Conservation (phyloP, 2,329 filamentous ascomycete genomes). For the Xenosphaeropsis pyriputrescens region DNA sequence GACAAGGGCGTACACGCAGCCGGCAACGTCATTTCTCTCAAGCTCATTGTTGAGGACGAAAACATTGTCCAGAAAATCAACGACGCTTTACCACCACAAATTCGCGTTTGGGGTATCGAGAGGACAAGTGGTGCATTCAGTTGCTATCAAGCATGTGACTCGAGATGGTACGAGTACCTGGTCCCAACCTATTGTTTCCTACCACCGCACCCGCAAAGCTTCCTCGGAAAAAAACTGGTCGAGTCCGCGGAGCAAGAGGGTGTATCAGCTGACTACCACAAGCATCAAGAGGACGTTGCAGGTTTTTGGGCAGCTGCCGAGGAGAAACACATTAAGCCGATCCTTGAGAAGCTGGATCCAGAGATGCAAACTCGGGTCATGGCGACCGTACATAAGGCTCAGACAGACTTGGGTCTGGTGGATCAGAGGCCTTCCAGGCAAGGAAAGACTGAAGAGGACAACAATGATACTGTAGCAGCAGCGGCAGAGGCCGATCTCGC, state of each 20-base stretch:
- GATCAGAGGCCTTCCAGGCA: neutral
- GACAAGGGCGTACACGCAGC: conserved; percentile 97
- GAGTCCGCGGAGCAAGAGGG: conserved; percentile 61
- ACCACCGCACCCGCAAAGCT: conserved; percentile 82
- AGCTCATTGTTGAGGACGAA: conserved; percentile 86
- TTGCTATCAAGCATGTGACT: conserved; percentile 90
- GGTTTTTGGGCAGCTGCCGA: conserved; percentile 76
- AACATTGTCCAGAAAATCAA: conserved; percentile 90
- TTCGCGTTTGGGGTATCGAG: conserved; percentile 88
- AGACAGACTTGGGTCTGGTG: conserved; percentile 8
- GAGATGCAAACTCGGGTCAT: conserved; percentile 48
- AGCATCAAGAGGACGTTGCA: conserved; percentile 62
- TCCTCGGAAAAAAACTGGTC: conserved; percentile 69
- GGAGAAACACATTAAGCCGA: conserved; percentile 63
- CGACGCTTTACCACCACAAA: conserved; percentile 67
- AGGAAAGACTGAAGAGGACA: neutral
- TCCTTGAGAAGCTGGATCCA: conserved; percentile 46
- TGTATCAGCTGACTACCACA: conserved; percentile 51
- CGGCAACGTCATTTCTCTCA: conserved; percentile 87
- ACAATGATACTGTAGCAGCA: neutral
- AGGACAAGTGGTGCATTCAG: conserved; percentile 84
- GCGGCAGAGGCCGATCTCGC: neutral
- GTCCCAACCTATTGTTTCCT: conserved; percentile 88
- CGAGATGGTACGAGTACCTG: conserved; percentile 92
- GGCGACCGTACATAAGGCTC: conserved; percentile 36